phyloP scores from a whole-genome alignment of 495 filamentous ascomycete genomes.

The Aspergillus diversus region DNA sequence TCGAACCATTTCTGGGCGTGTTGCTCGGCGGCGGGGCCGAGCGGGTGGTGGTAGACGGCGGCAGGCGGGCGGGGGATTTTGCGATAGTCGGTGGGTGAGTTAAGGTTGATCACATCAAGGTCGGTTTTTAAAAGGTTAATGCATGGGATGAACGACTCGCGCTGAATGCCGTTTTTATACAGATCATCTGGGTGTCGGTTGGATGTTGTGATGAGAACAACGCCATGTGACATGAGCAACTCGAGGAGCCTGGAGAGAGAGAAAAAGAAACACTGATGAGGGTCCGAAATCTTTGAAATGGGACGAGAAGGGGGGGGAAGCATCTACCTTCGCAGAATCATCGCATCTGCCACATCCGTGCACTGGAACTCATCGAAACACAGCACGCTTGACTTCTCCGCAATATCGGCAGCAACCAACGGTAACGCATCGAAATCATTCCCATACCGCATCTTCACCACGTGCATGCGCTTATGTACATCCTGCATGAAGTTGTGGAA shows the following conservation, averaged over 20 bases:
- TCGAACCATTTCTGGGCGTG: conserved; percentile 95
- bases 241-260: conserved; percentile 68
- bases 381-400: conserved; percentile 78
- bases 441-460: conserved; percentile 85
- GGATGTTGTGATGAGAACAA: conserved; percentile 93
- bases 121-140: conserved; percentile 86
- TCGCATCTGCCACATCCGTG: conserved; percentile 97
- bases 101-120: conserved; percentile 87
- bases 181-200: conserved; percentile 95
- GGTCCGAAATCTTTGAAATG: neutral
- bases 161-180: conserved; percentile 97
- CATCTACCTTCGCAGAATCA: conserved; percentile 81
- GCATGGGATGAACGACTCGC: conserved; percentile 91
- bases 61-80: conserved; percentile 93
- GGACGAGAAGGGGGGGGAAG: neutral
- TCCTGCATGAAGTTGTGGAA: conserved; percentile 99
- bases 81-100: conserved; percentile 95
- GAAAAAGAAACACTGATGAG: neutral
- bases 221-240: conserved; percentile 90
- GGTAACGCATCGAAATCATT: conserved; percentile 90
- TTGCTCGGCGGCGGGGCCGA: conserved; percentile 72
- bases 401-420: conserved; percentile 91
- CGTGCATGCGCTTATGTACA: conserved; percentile 89
- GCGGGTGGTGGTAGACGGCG: conserved; percentile 87
- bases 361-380: conserved; percentile 99